These are phyloP conservation scores for Cyberlindnera xylosilytica DNA, from an alignment of 805 yeast genomes.

Conservation along the genomic window DNA sequence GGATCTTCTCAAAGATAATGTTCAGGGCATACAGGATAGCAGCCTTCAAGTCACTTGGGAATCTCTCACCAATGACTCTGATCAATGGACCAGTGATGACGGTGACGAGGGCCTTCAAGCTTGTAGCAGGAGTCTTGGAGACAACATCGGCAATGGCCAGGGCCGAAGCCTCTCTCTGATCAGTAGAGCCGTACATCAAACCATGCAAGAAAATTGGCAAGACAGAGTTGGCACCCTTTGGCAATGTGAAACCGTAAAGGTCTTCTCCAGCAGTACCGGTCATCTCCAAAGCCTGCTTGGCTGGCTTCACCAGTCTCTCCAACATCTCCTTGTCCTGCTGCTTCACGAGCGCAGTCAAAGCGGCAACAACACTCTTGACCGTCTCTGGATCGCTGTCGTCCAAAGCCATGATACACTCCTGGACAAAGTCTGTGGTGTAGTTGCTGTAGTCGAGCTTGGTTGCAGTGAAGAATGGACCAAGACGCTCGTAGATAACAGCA, in stretches of 20 bases:
- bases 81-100: constrained; percentile 95
- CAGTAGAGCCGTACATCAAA: constrained; percentile 85
- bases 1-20: constrained; percentile 74
- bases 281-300: constrained; percentile 64
- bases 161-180: constrained; percentile 83
- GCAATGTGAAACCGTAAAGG: constrained; percentile 64
- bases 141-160: constrained; percentile 85
- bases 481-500: constrained; percentile 58
- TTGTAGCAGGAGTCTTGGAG: constrained; percentile 78
- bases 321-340: constrained; percentile 72
- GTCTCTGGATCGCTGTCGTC: constrained; percentile 65
- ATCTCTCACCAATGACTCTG: constrained; percentile 96
- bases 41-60: constrained; percentile 84
- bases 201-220: constrained; percentile 94
- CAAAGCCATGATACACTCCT: constrained; percentile 64
- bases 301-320: constrained; percentile 77
- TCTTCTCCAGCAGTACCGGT: constrained; percentile 65
- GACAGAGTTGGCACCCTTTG: constrained; percentile 84
- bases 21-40: constrained; percentile 88
- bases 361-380: constrained; percentile 61
- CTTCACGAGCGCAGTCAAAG: constrained; percentile 64
- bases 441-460: constrained; percentile 67
- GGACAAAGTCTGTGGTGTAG: constrained; percentile 73
- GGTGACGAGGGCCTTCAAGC: constrained; percentile 84
- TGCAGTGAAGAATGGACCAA: constrained; percentile 66